phyloP scores from a whole-genome alignment of 768 basidiomycete genomes.

The Agaricus blazei region DNA sequence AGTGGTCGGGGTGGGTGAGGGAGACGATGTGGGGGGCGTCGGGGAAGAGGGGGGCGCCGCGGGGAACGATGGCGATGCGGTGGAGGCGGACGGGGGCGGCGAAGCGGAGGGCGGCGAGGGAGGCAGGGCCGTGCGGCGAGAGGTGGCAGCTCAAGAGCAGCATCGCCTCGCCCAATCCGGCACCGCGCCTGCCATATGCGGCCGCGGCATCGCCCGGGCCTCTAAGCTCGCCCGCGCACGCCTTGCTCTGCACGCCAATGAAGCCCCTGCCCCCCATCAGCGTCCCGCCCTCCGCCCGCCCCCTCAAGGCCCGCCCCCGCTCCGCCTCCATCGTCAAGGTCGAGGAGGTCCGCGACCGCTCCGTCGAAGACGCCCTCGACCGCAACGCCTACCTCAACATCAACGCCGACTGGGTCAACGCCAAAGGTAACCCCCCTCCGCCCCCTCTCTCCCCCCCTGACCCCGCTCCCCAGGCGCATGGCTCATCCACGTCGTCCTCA shows the following conservation, averaged over 20 bases:
- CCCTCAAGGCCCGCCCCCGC: constrained; percentile 45
- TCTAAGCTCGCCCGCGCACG: not conserved
- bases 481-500: constrained; percentile 94
- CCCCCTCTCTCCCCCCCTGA: constrained; percentile 4
- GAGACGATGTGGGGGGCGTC: constrained; percentile 54
- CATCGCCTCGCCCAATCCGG: too few relatives aligned
- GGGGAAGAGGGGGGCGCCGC: constrained; percentile 55
- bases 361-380: constrained; percentile 72
- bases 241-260: constrained; percentile 27
- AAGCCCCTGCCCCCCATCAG: constrained; percentile 50
- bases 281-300: constrained; percentile 39
- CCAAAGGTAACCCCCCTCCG: constrained; percentile 57
- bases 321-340: constrained; percentile 81
- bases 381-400: constrained; percentile 77
- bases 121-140: constrained; percentile 48
- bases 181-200: too few relatives aligned
- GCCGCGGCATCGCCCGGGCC: not conserved
- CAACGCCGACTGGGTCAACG: constrained; percentile 92
- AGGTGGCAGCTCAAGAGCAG: constrained; percentile 70
- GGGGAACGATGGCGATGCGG: constrained; percentile 66
- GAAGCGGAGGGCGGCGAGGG: constrained; percentile 70
- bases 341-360: constrained; percentile 71
- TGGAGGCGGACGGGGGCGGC: constrained; percentile 61
- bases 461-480: constrained; percentile 69
- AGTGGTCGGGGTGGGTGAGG: constrained; percentile 65